Conservation (phyloP, 73 alveolate species). For the Halteria grandinella region DNA sequence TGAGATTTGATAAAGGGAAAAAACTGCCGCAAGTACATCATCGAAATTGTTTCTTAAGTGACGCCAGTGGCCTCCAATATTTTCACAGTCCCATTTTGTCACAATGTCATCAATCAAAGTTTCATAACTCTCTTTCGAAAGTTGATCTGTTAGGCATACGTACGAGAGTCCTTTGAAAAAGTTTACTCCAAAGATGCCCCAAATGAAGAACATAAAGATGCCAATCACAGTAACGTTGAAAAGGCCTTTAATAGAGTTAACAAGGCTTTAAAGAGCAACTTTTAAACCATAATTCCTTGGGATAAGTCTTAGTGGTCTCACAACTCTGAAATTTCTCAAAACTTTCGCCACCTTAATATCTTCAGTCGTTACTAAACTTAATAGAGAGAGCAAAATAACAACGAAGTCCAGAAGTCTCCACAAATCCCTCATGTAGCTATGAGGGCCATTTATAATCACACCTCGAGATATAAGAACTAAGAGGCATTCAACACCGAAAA, state of each 20-base stretch:
- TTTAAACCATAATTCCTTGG: slow-evolving; percentile 47
- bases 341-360: slow-evolving; percentile 11
- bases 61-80: slow-evolving; percentile 70
- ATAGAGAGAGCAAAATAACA: background rate
- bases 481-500: slow-evolving; percentile 12
- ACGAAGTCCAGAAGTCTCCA: slow-evolving; percentile 41
- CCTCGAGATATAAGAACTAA: slow-evolving; percentile 35
- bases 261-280: slow-evolving; percentile 17
- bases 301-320: slow-evolving; percentile 43
- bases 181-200: slow-evolving; percentile 45
- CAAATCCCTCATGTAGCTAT: background rate
- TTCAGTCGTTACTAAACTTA: background rate
- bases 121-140: background rate
- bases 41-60: slow-evolving; percentile 51
- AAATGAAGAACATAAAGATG: slow-evolving; percentile 2
- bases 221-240: slow-evolving; percentile 47
- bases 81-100: slow-evolving; percentile 61
- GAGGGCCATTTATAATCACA: background rate
- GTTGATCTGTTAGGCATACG: background rate
- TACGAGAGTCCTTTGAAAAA: slow-evolving; percentile 72
- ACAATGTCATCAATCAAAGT: background rate
- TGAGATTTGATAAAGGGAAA: slow-evolving; percentile 56
- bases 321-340: slow-evolving; percentile 11
- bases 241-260: slow-evolving; percentile 33
- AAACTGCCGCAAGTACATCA: slow-evolving; percentile 47